Conservation (phyloP, 305 asterid species). For the Galium porrigens region DNA sequence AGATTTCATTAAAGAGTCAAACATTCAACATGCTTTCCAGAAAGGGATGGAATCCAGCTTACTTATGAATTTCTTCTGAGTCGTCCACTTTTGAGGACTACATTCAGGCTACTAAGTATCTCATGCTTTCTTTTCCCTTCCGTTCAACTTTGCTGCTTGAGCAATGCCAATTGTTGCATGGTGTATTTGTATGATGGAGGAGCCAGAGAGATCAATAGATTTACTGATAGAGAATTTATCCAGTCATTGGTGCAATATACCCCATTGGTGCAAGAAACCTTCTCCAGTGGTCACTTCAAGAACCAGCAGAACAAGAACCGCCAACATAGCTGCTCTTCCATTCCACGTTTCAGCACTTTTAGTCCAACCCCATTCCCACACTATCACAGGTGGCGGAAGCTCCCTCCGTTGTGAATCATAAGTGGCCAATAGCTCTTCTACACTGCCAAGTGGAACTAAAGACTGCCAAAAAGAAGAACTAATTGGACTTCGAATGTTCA, state of each 20-base stretch:
- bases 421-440: slow-evolving; percentile 85
- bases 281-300: slow-evolving; percentile 89
- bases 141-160: neutral
- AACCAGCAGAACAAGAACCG: slow-evolving; percentile 57
- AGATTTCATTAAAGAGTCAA: neutral
- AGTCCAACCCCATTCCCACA: slow-evolving; percentile 99
- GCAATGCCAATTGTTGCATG: neutral
- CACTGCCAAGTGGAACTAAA: slow-evolving; percentile 90
- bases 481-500: slow-evolving; percentile 11
- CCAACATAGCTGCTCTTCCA: slow-evolving; percentile 96
- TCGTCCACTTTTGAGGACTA: neutral
- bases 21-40: neutral
- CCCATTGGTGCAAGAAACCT: slow-evolving; percentile 92
- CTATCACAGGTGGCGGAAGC: slow-evolving; percentile 79
- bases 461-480: slow-evolving; percentile 39
- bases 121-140: neutral
- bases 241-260: slow-evolving; percentile 49
- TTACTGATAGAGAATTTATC: neutral
- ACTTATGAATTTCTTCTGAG: neutral
- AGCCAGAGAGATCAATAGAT: neutral
- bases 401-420: slow-evolving; percentile 90
- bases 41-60: neutral
- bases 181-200: neutral
- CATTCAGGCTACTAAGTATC: neutral
- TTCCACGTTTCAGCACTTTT: slow-evolving; percentile 99